These are phyloP conservation scores for Centella asiatica DNA, from an alignment of 129 eudicot genomes.

Conservation along the genomic window DNA sequence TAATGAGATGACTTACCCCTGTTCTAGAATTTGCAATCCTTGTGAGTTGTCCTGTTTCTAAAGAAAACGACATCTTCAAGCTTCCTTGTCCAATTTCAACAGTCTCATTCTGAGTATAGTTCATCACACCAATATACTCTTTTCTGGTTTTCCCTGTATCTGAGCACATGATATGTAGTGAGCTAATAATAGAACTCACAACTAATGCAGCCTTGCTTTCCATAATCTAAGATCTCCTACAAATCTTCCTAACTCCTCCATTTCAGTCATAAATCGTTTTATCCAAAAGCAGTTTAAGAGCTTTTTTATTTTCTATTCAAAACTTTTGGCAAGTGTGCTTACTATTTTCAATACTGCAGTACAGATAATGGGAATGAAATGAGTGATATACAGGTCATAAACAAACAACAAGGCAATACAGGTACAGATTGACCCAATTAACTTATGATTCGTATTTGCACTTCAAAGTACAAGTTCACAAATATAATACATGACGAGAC, in stretches of 20 bases:
- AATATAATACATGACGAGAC: background rate
- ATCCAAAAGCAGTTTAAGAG: background rate
- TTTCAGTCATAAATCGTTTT: background rate
- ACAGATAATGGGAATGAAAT: background rate
- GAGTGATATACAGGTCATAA: background rate
- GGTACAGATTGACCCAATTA: background rate
- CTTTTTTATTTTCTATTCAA: background rate
- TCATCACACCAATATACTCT: conserved; percentile 22
- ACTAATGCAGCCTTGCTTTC: background rate
- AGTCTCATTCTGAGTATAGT: conserved; percentile 32
- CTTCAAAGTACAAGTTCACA: background rate
- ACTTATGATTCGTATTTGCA: background rate
- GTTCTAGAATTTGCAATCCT: conserved; percentile 54
- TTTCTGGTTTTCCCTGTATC: conserved; percentile 31
- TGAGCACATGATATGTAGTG: conserved; percentile 1
- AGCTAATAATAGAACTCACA: background rate
- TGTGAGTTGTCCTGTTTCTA: conserved; percentile 55
- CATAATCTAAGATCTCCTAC: background rate
- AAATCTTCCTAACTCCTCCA: background rate
- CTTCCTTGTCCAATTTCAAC: conserved; percentile 71
- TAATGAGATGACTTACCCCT: conserved; percentile 32
- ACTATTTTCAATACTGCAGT: background rate
- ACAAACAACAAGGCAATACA: background rate
- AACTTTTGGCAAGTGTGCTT: background rate
- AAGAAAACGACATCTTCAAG: conserved; percentile 79